Evolutionary conservation across 2,329 filamentous ascomycete genomes (phyloP), one percentile per base, ranked within the genome.

Genomic region (Plectosphaerella plurivora): DNA sequence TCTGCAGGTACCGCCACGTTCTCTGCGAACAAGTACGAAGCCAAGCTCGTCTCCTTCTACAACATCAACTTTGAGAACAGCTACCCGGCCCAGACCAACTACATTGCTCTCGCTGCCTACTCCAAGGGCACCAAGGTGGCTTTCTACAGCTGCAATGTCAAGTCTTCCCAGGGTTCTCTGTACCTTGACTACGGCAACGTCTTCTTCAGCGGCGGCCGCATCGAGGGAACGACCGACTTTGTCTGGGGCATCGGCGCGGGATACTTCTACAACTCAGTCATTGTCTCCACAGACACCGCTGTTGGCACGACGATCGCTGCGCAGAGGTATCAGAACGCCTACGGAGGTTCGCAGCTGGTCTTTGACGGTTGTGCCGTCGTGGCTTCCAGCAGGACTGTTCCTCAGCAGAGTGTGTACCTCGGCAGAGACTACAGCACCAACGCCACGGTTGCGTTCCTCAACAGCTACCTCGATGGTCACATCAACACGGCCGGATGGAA

Each of bases 221-320:
- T 54, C 44, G 39, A 50, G 28, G 53, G 53, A 12, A 51, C 47
- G 10, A 50, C 50, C 14, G 55, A 53, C 33, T 51, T 55, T 49
- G 74, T 67, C 12, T 67, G 68, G 59, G 73, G 73, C 5, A 63
- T 66, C 25, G 73, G 73, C 3, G 64, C 71, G 0, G 73, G 64
- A 10, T 76, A 76, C 56, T 75, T 76, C 63, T 59, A 65, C 45
- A 64, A 66, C 49, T 63, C 61, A 14, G 42, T 49, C 14, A 60
- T 66, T 18, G 49, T 53, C 4, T 63, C 62, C 47, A 25, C 18
- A 16, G 47, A 41, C 7, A 61, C 8, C 51, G 63, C 12, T 51
- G 62, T 20, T 51, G 61, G 63, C 5, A 61, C 65, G 49, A 58
- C 57, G 5, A 65, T 66, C 15, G 57, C 62, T 1, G 64, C 61